Evolutionary conservation across 176 grass and related monocot species (phyloP).

Genomic region (Tillandsia leiboldiana): DNA sequence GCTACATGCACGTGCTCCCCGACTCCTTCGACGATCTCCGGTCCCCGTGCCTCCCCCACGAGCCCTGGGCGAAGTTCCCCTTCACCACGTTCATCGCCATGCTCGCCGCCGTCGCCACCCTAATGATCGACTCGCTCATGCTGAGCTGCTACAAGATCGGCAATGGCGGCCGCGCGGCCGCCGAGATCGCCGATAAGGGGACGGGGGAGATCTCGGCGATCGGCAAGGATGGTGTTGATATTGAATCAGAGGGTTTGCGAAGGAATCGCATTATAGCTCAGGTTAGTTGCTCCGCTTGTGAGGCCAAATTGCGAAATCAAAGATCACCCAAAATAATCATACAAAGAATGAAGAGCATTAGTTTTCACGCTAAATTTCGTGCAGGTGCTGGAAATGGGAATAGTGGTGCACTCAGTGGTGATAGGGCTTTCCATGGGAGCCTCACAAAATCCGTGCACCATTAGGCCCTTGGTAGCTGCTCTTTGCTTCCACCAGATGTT

Average conservation of each 20-base stretch:
- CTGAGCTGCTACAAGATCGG: slow-evolving; percentile 51
- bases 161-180: slow-evolving; percentile 32
- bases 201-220: neutral
- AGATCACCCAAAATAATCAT: neutral
- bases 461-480: slow-evolving; percentile 69
- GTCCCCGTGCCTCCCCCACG: slow-evolving; percentile 7
- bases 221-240: neutral
- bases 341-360: neutral
- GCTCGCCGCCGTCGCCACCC: slow-evolving; percentile 56
- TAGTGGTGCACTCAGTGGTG: slow-evolving; percentile 84
- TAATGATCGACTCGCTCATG: slow-evolving; percentile 65
- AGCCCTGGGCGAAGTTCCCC: slow-evolving; percentile 32
- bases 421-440: slow-evolving; percentile 73
- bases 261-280: slow-evolving; percentile 1
- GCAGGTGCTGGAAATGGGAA: slow-evolving; percentile 85
- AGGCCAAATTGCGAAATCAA: neutral
- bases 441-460: slow-evolving; percentile 43
- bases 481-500: slow-evolving; percentile 94
- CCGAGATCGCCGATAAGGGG: slow-evolving; percentile 19
- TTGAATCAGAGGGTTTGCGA: neutral
- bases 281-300: neutral
- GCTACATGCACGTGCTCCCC: slow-evolving; percentile 78
- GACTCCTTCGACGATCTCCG: slow-evolving; percentile 52
- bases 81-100: slow-evolving; percentile 62
- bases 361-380: neutral